phyloP scores from a whole-genome alignment of 192 early-diverging fungal species.

The Dissophora ornata region DNA sequence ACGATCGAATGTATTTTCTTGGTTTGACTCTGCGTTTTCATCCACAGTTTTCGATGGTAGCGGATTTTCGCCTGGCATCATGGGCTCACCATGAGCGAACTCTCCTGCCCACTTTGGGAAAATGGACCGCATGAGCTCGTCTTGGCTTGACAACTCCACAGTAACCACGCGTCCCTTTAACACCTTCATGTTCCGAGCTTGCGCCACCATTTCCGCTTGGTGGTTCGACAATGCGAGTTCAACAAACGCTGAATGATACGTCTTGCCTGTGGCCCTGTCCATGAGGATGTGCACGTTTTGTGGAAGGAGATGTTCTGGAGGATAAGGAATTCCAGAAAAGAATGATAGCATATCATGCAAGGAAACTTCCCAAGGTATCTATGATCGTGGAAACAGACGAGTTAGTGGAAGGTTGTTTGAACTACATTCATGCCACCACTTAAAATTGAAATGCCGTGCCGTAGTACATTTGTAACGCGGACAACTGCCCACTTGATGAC shows the following conservation, averaged over 20 bases:
- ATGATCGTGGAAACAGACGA: too few species aligned
- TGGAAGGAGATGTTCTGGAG: conserved; percentile 52
- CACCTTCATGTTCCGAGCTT: conserved; percentile 64
- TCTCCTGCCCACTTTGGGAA: conserved; percentile 72
- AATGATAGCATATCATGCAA: conserved; percentile 62
- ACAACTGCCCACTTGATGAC: conserved; percentile 46
- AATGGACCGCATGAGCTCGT: conserved; percentile 63
- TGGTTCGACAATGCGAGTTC: conserved; percentile 63
- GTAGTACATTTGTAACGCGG: conserved; percentile 45
- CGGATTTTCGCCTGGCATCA: conserved; percentile 53
- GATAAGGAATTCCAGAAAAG: conserved; percentile 56
- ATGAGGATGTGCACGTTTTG: conserved; percentile 67
- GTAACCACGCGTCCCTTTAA: conserved; percentile 72
- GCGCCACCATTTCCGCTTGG: conserved; percentile 67
- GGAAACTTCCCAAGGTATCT: conserved; percentile 74
- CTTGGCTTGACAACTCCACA: conserved; percentile 61
- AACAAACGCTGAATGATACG: conserved; percentile 72
- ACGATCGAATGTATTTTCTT: too few species aligned
- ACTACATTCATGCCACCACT: too few species aligned
- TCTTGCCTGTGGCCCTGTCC: conserved; percentile 74
- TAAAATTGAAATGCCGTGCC: too few species aligned
- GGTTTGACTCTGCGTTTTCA: too few species aligned
- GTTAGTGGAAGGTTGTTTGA: too few species aligned
- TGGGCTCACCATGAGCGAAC: conserved; percentile 58
- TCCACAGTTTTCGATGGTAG: too few species aligned